A percentile compares a stretch with the other conserved stretches of the same genome.
Conservation (phyloP, 495 filamentous ascomycete species). For the Pseudoneurospora amorphoporcata region DNA sequence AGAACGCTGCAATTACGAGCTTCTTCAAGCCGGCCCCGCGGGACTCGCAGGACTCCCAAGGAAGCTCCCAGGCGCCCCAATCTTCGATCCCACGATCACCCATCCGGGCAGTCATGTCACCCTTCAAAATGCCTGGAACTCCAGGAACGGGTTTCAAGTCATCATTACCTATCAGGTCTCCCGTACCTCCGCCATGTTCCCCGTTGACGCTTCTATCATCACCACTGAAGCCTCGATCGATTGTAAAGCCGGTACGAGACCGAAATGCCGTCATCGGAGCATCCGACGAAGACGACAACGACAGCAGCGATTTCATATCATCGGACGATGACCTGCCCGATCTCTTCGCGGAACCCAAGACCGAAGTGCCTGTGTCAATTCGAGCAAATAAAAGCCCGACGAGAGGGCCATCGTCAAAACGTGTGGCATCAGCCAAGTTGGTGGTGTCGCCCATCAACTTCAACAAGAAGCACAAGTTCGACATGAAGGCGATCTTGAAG, state of each 20-base stretch:
- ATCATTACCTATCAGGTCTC: conserved; percentile 3
- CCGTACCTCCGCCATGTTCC: conserved; percentile 5
- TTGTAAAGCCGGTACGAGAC: conserved; percentile 11
- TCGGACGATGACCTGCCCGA: conserved; percentile 15
- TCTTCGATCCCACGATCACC: neutral
- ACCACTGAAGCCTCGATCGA: conserved; percentile 13
- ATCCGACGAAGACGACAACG: conserved; percentile 52
- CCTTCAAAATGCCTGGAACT: neutral
- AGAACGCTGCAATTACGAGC: conserved; percentile 22
- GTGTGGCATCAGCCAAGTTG: conserved; percentile 7
- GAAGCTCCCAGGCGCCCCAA: neutral
- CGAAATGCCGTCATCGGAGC: conserved; percentile 45
- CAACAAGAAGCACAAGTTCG: conserved; percentile 53
- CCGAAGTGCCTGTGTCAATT: neutral
- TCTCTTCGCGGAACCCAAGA: conserved; percentile 8
- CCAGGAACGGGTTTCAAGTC: conserved; percentile 5
- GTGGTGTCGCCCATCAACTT: conserved; percentile 34
- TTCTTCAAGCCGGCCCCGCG: conserved; percentile 20
- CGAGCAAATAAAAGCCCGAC: neutral
- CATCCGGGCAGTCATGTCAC: neutral
- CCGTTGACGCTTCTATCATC: conserved; percentile 16
- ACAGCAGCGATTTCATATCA: conserved; percentile 5
- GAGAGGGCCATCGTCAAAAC: neutral
- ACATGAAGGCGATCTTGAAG: conserved; percentile 53
- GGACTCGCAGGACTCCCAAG: neutral